Base-by-base conservation (phyloP, 2,329 filamentous ascomycete genomes). In the Alternaria metachromatica region DNA sequence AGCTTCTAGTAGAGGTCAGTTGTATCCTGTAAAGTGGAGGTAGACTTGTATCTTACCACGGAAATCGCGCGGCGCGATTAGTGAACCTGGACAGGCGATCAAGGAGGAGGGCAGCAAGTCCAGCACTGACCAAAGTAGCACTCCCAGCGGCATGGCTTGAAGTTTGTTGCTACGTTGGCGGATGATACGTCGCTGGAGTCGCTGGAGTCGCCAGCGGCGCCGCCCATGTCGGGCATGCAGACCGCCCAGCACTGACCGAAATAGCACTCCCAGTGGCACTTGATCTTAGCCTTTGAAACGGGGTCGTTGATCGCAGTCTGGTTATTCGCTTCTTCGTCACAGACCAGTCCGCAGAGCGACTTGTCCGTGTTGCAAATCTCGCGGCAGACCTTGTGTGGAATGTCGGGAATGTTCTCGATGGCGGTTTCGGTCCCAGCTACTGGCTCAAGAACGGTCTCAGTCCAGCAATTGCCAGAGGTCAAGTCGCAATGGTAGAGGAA, bases 241-340 rank as follows among this genome's bases (percentile, higher is more conserved):
- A 58, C 45, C 11, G 28, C 15, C 55, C 46, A 58, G 46, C 49
- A 53, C 49, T 53, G 49, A 21, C 49, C 49, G 37, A 23, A 53
- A 21, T 37, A 23, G 20, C 49, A 53, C n/a, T 53, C 49, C 49
- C 49, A 53, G 30, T 53, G 20, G 13, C 49, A 53, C 30, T 41
- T 53, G 20, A 18, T 20, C 20, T 13, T 18, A 15, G 9, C 5
- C 20, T 12, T 7, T 12, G 49, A 41, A 18, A 41, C 49, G 5
- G 21, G 6, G 18, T 51, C 49, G 20, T 30, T 30, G 13, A 5
- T 8, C 33, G 5, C 21, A 26, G 18, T 15, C 21, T 53, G 20
- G 9, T 41, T 25, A 9, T 53, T 15, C 18, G 15, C 44, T 41
- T 58, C 21, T 20, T 18, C 20, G 20, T 37, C 26, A 37, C 28